These are phyloP conservation scores for Olyra latifolia DNA, from an alignment of 176 grass and related monocot species.

Conservation along the genomic window DNA sequence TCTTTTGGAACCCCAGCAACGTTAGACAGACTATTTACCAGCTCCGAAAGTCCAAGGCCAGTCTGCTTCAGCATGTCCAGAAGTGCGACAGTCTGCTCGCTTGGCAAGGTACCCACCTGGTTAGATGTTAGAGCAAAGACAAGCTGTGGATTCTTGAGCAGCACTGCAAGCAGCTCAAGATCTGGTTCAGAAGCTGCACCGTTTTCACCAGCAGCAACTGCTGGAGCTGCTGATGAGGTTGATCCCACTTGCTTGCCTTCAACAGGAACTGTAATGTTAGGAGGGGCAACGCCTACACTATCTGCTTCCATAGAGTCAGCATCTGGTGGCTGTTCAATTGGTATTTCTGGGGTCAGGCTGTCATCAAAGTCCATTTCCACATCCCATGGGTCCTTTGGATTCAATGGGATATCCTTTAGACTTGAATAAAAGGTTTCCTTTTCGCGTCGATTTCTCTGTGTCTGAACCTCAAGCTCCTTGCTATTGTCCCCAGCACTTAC, in stretches of 20 bases:
- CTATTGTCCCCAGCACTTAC: slow-evolving; percentile 69
- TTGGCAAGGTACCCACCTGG: slow-evolving; percentile 43
- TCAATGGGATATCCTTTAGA: slow-evolving; percentile 54
- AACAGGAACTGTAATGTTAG: slow-evolving; percentile 4
- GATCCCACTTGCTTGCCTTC: slow-evolving; percentile 37
- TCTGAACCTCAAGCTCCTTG: slow-evolving; percentile 83
- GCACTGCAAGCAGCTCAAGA: slow-evolving; percentile 84
- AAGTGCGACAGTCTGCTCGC: slow-evolving; percentile 70
- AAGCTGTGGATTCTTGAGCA: slow-evolving; percentile 90
- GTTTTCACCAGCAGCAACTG: slow-evolving; percentile 29
- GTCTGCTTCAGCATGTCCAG: slow-evolving; percentile 87
- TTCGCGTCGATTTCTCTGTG: slow-evolving; percentile 72
- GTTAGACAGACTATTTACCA: slow-evolving; percentile 47
- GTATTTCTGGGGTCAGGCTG: slow-evolving; percentile 82
- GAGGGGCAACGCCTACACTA: not conserved
- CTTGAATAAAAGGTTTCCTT: slow-evolving; percentile 71
- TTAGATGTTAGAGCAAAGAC: slow-evolving; percentile 89
- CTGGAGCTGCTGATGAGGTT: slow-evolving; percentile 32
- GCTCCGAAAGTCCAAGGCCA: slow-evolving; percentile 61
- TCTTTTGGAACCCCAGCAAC: slow-evolving; percentile 22
- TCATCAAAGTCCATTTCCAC: slow-evolving; percentile 92
- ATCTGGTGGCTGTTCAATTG: slow-evolving; percentile 76
- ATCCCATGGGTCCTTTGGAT: slow-evolving; percentile 94
- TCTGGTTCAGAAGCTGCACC: slow-evolving; percentile 48
- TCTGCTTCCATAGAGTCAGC: slow-evolving; percentile 49